Evolutionary conservation across 495 filamentous ascomycete species (phyloP), one percentile per base, ranked within the genome.

Genomic region (Talaromyces wortmannii): DNA sequence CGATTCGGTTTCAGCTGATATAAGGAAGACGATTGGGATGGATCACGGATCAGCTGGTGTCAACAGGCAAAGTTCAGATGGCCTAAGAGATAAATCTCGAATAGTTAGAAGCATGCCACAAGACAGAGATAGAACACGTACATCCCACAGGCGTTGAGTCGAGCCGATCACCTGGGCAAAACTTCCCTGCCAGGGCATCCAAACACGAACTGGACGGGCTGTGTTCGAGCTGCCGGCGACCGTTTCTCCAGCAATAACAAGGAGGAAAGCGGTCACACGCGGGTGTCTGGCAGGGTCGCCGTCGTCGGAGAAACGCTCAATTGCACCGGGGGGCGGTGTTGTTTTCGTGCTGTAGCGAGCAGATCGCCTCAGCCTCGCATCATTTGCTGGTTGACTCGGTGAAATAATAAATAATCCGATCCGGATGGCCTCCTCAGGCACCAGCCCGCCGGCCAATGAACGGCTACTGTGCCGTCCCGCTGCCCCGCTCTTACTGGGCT

Each of bases 171-270:
- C 36, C 36, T 40, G 13, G 13, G 31, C 52, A 13, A 45, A 55
- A 55, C 52, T 48, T 47, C 52, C 52, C 52, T 48, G 52, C 52
- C 52, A 55, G 52, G 12, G 17, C 52, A 55, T 40, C 36, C 36
- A 40, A 40, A 40, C 36, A 40, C 36, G 13, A 40, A 40, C 36
- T 10, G 36, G 17, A 23, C n/a, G 18, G 30, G 40, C n/a, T 44
- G 6, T 40, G 52, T 55, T 31, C 5, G 6, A 18, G 15, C 16
- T 11, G 45, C 16, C 16, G 15, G 45, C 45, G 16, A 31, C 17
- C 29, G 42, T 32, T 46, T 46, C 43, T 48, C 42, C n/a, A 23
- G 23, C 23, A 45, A 48, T 16, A 55, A 16, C 13, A 32, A 16
- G 7, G 52, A 55, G 36, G 52, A 29, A 30, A 42, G 42, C 18